These are phyloP conservation scores for Pichia sp. DNA, from an alignment of 1,139 yeast species.

Conservation along the genomic window DNA sequence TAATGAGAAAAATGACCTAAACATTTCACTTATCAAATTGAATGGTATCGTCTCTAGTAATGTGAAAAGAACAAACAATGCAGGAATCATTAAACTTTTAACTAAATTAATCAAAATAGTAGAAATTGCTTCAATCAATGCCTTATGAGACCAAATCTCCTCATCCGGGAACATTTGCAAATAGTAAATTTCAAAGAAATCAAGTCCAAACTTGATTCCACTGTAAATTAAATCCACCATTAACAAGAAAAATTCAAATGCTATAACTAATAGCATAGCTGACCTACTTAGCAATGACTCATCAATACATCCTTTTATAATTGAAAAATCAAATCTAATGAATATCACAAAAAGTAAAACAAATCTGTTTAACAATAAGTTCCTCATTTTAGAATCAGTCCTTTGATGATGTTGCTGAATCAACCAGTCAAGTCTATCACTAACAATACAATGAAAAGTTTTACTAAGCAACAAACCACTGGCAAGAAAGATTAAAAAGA, in stretches of 20 bases:
- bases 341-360: conserved; percentile 37
- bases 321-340: conserved; percentile 41
- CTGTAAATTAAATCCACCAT: conserved; percentile 48
- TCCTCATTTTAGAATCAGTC: conserved; percentile 12
- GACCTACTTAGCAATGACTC: conserved; percentile 48
- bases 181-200: conserved; percentile 49
- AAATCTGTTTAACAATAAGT: conserved; percentile 31
- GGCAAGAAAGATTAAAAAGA: conserved; percentile 37
- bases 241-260: conserved; percentile 68
- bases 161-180: conserved; percentile 41
- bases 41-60: conserved; percentile 50
- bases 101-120: conserved; percentile 42
- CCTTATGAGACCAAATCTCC: conserved; percentile 72
- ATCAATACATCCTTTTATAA: conserved; percentile 51
- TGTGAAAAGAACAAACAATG: conserved; percentile 38
- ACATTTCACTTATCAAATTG: conserved; percentile 60
- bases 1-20: conserved; percentile 40
- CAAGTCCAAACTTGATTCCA: conserved; percentile 43
- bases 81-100: conserved; percentile 8
- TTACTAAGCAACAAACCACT: conserved; percentile 48
- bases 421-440: conserved; percentile 54
- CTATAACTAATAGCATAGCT: conserved; percentile 52
- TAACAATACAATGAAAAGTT: conserved; percentile 67
- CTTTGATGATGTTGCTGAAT: conserved; percentile 31
- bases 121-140: conserved; percentile 49